These are phyloP conservation scores for Aspergillus sp. DNA, from an alignment of 2,329 filamentous ascomycete species.

Conservation along the genomic window DNA sequence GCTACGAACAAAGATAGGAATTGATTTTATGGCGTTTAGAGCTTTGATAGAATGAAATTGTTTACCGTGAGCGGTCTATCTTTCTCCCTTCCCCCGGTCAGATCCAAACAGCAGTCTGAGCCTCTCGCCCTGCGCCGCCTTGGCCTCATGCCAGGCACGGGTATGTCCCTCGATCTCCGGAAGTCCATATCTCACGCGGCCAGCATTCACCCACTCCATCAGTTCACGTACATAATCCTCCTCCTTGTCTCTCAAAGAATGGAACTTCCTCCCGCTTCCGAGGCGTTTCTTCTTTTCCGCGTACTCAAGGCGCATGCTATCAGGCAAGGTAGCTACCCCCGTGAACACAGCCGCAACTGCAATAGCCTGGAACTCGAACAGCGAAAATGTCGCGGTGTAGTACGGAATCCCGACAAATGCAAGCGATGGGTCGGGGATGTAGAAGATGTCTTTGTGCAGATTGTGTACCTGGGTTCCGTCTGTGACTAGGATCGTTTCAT, in stretches of 20 bases:
- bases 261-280: constrained; percentile 35
- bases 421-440: constrained; percentile 65
- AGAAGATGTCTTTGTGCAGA: constrained; percentile 69
- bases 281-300: constrained; percentile 20
- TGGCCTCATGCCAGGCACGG: constrained; percentile 27
- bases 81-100: constrained; percentile 8
- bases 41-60: no score
- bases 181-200: constrained; percentile 17
- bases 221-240: constrained; percentile 33
- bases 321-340: constrained; percentile 51
- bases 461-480: constrained; percentile 66
- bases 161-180: constrained; percentile 30
- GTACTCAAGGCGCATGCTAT: constrained; percentile 38
- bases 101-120: constrained; percentile 16
- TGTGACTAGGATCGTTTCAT: constrained; percentile 57
- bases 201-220: constrained; percentile 36
- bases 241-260: constrained; percentile 37
- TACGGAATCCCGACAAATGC: constrained; percentile 65
- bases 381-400: constrained; percentile 65
- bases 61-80: no score
- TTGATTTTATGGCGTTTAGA: no score
- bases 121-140: constrained; percentile 22
- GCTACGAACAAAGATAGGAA: no score
- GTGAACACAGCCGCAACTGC: constrained; percentile 58
- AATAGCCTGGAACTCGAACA: constrained; percentile 70